Conservation (phyloP, 2,329 filamentous ascomycete species). For the Orbilia oligospora region DNA sequence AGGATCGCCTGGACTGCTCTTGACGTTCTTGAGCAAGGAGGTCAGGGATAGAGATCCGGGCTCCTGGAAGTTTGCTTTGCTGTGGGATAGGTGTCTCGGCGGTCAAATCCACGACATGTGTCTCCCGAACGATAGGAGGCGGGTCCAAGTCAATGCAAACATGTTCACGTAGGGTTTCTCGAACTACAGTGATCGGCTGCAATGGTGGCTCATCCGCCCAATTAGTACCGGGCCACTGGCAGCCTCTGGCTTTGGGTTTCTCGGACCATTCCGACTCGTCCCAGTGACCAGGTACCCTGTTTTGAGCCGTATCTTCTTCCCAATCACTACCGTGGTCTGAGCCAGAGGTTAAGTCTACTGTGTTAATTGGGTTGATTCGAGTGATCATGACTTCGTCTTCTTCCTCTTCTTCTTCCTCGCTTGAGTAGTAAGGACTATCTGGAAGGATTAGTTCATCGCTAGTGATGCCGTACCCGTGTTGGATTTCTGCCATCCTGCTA, state of each 20-base stretch:
- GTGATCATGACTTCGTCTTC: slow-evolving; percentile 62
- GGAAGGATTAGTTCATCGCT: slow-evolving; percentile 61
- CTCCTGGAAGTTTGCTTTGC: slow-evolving; percentile 19
- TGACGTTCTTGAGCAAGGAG: slow-evolving; percentile 43
- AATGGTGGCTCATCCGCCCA: slow-evolving; percentile 26
- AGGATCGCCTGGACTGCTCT: slow-evolving; percentile 39
- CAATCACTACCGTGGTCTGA: slow-evolving; percentile 23
- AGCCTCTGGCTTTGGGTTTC: neutral
- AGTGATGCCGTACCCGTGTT: slow-evolving; percentile 63
- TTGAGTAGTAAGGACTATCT: slow-evolving; percentile 54
- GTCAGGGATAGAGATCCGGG: slow-evolving; percentile 55
- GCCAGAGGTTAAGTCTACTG: slow-evolving; percentile 3
- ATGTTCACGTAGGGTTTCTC: slow-evolving; percentile 28
- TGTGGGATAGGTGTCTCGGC: slow-evolving; percentile 8
- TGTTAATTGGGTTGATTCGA: slow-evolving; percentile 39
- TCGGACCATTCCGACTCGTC: neutral
- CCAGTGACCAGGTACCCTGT: neutral
- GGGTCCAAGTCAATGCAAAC: neutral
- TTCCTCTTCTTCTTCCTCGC: slow-evolving; percentile 62
- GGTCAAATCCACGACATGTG: slow-evolving; percentile 45
- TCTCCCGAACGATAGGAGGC: slow-evolving; percentile 22
- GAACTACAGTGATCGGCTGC: slow-evolving; percentile 1
- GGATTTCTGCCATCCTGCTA: slow-evolving; percentile 61
- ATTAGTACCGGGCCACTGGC: neutral
- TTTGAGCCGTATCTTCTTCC: slow-evolving; percentile 9